phyloP scores from a whole-genome alignment of 83 land plant genomes.

The Picea engelmannii region DNA sequence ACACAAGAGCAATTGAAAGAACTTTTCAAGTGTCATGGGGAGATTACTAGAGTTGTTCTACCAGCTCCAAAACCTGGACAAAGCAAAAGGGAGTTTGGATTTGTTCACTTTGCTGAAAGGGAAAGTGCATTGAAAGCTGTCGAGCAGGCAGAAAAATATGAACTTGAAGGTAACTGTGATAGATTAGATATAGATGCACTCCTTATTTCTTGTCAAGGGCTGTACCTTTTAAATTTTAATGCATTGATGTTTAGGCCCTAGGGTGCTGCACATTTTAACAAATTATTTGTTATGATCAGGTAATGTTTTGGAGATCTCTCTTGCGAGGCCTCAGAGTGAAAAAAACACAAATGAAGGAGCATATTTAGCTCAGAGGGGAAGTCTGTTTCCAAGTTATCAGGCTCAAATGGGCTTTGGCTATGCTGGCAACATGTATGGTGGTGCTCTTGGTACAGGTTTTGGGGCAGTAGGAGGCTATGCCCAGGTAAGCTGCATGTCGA shows the following conservation, averaged over 20 bases:
- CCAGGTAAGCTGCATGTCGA: slow-evolving; percentile 37
- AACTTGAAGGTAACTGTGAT: slow-evolving; percentile 61
- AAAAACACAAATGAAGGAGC: slow-evolving; percentile 53
- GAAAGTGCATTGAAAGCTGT: slow-evolving; percentile 72
- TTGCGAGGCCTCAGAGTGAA: slow-evolving; percentile 87
- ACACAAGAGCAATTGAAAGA: slow-evolving; percentile 66
- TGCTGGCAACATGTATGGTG: slow-evolving; percentile 59
- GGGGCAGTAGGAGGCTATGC: slow-evolving; percentile 51
- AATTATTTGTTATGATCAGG: slow-evolving; percentile 33
- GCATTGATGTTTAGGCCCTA: too few species aligned
- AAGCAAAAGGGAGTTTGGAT: slow-evolving; percentile 73
- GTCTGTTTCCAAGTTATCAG: slow-evolving; percentile 59
- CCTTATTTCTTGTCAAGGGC: neutral
- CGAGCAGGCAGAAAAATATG: slow-evolving; percentile 66
- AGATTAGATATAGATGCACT: neutral
- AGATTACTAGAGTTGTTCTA: slow-evolving; percentile 79
- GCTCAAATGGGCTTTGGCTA: slow-evolving; percentile 61
- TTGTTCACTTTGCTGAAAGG: slow-evolving; percentile 80
- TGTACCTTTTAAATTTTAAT: too few species aligned
- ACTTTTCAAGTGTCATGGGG: slow-evolving; percentile 69
- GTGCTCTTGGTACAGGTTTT: slow-evolving; percentile 58
- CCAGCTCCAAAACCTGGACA: slow-evolving; percentile 85
- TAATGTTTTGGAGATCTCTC: slow-evolving; percentile 73
- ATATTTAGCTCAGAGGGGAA: slow-evolving; percentile 46
- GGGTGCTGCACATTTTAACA: neutral